A percentile compares a stretch with the other conserved stretches of the same genome.
Conservation (phyloP, 2,329 filamentous ascomycete species). For the Teratosphaeria viscida region DNA sequence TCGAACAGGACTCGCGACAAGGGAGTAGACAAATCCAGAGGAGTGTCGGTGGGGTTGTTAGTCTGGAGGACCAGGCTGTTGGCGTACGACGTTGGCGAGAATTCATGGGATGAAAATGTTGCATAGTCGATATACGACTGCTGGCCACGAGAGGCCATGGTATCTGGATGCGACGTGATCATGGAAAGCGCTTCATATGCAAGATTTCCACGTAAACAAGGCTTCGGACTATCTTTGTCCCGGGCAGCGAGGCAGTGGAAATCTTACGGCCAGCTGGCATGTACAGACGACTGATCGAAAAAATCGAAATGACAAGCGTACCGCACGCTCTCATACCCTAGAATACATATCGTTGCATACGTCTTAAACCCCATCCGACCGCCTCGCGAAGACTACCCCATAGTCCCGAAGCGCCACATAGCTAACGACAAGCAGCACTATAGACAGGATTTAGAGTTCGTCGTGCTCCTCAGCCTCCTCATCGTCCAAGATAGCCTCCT, state of each 20-base stretch:
- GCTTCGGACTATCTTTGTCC: not conserved
- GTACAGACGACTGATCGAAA: too few species aligned
- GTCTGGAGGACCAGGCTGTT: slow-evolving; percentile 81
- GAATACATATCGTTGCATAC: not conserved
- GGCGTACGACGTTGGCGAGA: slow-evolving; percentile 72
- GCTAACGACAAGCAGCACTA: not conserved
- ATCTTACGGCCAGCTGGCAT: not conserved
- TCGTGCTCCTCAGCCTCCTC: slow-evolving; percentile 47
- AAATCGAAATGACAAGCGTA: not conserved
- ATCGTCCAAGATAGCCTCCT: slow-evolving; percentile 22
- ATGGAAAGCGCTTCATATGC: not conserved
- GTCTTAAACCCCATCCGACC: not conserved
- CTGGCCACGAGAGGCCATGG: not conserved
- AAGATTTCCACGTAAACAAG: not conserved
- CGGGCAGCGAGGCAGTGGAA: not conserved
- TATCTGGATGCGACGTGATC: not conserved
- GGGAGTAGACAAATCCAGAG: slow-evolving; percentile 86
- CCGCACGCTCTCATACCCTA: not conserved
- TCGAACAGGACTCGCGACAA: slow-evolving; percentile 91
- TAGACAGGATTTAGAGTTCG: slow-evolving; percentile 53
- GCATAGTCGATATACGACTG: slow-evolving; percentile 81
- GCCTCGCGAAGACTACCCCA: not conserved
- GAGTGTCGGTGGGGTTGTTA: slow-evolving; percentile 82
- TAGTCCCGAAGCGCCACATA: not conserved
- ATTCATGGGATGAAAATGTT: slow-evolving; percentile 71